Evolutionary conservation across 371 early-diverging fungal species (phyloP), one percentile per base, ranked within the genome.

Genomic region (Batrachochytrium dendrobatidis): DNA sequence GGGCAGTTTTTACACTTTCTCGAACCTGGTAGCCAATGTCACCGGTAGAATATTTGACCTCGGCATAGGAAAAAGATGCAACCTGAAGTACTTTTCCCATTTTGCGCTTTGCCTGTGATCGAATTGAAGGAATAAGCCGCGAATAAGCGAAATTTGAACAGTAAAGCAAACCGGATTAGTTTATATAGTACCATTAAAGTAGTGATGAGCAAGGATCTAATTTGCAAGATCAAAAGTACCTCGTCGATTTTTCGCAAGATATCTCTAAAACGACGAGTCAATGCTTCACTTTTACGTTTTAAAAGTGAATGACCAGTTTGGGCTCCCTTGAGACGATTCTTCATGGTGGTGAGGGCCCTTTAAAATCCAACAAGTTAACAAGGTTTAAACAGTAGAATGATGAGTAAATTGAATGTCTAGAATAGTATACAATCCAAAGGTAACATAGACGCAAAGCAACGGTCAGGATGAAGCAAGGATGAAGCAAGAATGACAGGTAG

Each of bases 291-390:
- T 73, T 98, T 98, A 59, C 97, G 83, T 76, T 96, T 98, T 55
- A 98, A 78, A 54, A 99, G 87, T 20, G 90, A 90, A 73, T 99
- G 96, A 28, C 99, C 99, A 7, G 93, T 99, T 68, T 97, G 92
- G 20, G 99, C 99, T 17, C 97, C 98, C 78, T 98, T 98, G 34
- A 98, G 80, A 63, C 93, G 88, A 30, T 82, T 77, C 82, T 98
- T 97, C 86, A 98, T 94, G 66, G 83, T 83, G 46, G 91, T 91
- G 55, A 94, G 73, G 46, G 93, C 92, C 96, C 92, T 92, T 67
- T 25, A 43, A 28, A 46, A 31, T 20, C 30, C 24, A 66, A 54
- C 10, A 46, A 2, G 57, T 56, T 30, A 22, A 33, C 22, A 67
- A 53, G 29, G 18, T 8, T 17, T 35, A 24, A 17, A 8, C n/a